Conservation (phyloP, 2,329 filamentous ascomycete species). For the Calonectria hongkongensis region DNA sequence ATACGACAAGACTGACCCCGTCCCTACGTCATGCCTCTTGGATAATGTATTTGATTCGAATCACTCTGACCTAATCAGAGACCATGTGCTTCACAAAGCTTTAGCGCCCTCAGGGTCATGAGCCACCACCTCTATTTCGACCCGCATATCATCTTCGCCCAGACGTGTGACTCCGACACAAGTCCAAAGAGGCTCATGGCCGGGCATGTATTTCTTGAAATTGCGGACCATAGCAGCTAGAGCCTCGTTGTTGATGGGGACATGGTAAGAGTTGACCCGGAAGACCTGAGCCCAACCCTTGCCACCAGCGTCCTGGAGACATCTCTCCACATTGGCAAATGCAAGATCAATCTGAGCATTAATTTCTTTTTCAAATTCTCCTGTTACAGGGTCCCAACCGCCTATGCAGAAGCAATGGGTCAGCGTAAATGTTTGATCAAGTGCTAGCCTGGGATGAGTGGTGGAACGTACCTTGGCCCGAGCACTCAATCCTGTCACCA, state of each 20-base stretch:
- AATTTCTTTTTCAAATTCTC: slow-evolving; percentile 10
- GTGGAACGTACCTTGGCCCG: too few species aligned
- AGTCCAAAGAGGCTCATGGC: slow-evolving; percentile 14
- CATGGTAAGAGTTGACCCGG: slow-evolving; percentile 21
- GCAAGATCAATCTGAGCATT: slow-evolving; percentile 7
- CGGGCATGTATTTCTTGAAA: slow-evolving; percentile 9
- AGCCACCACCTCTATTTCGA: slow-evolving; percentile 17
- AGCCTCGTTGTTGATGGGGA: slow-evolving; percentile 20
- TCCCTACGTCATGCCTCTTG: too few species aligned
- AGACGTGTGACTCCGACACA: slow-evolving; percentile 16
- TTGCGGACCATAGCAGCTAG: not conserved
- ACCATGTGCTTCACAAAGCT: not conserved
- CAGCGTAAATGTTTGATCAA: too few species aligned
- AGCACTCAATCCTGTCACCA: too few species aligned
- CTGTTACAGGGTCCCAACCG: not conserved
- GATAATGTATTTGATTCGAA: too few species aligned
- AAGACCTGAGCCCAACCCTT: slow-evolving; percentile 20
- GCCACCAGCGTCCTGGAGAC: slow-evolving; percentile 2
- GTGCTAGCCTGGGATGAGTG: too few species aligned
- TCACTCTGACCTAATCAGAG: too few species aligned
- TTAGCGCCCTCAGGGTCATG: slow-evolving; percentile 1
- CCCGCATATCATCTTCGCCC: slow-evolving; percentile 17
- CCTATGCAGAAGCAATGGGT: not conserved
- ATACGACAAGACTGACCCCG: too few species aligned
- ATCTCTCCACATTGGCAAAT: not conserved